Conservation (phyloP, 2,329 filamentous ascomycete genomes). For the Atkinsonella texensis region DNA sequence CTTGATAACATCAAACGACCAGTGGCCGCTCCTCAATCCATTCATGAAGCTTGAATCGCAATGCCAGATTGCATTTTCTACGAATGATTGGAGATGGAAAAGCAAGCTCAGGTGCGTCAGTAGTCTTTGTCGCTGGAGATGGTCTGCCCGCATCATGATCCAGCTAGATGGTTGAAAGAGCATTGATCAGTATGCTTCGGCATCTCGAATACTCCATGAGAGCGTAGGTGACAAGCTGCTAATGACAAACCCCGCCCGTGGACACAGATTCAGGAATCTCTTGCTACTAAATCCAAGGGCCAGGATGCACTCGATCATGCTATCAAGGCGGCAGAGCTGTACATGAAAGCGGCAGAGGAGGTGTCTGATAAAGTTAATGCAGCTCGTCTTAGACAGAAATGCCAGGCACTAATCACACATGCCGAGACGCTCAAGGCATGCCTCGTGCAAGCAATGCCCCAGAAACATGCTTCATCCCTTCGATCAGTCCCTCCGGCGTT, state of each 20-base stretch:
- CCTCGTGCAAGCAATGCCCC: slow-evolving; percentile 4
- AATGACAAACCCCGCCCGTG: not conserved
- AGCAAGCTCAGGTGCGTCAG: slow-evolving; percentile 23
- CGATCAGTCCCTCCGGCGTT: not conserved
- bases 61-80: not conserved
- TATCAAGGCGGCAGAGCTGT: slow-evolving; percentile 66
- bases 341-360: slow-evolving; percentile 62
- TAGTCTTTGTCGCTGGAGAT: not conserved
- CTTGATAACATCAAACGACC: slow-evolving; percentile 1
- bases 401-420: slow-evolving; percentile 53
- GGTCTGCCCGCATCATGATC: too few relatives aligned
- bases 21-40: not conserved
- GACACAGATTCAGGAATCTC: slow-evolving; percentile 25
- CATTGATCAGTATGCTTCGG: not conserved
- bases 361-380: slow-evolving; percentile 51
- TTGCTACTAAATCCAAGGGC: slow-evolving; percentile 22
- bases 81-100: slow-evolving; percentile 19
- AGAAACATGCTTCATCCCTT: not conserved
- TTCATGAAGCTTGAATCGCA: not conserved
- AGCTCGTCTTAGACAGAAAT: slow-evolving; percentile 53
- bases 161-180: not conserved
- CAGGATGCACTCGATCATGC: slow-evolving; percentile 59
- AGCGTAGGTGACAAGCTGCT: not conserved
- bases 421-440: slow-evolving; percentile 64
- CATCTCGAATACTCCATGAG: too few relatives aligned